phyloP scores from a whole-genome alignment of 345 rosid genomes.

The Lepidium sativum region DNA sequence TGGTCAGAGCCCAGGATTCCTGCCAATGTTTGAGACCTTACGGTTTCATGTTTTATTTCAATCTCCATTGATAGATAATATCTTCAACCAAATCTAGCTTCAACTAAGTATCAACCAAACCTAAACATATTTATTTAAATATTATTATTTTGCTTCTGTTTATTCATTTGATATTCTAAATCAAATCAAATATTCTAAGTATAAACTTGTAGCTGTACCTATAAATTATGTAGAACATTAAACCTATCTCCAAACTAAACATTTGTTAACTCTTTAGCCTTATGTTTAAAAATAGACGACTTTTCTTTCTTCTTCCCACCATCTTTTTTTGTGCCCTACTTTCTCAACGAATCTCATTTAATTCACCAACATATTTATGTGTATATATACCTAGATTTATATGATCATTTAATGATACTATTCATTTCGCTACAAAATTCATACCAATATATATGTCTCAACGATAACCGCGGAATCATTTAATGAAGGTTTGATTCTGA shows the following conservation, averaged over 20 bases:
- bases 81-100: neutral
- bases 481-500: slow-evolving; percentile 15
- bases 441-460: slow-evolving; percentile 13
- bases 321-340: slow-evolving; percentile 20
- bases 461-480: slow-evolving; percentile 25
- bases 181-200: neutral
- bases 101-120: neutral
- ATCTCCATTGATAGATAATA: neutral
- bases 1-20: too few species aligned
- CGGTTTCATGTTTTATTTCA: too few species aligned
- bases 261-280: neutral
- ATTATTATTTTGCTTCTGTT: neutral
- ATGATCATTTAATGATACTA: slow-evolving; percentile 36
- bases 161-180: neutral
- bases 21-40: too few species aligned
- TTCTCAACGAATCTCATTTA: slow-evolving; percentile 80
- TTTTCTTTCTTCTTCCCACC: slow-evolving; percentile 6
- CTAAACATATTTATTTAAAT: neutral
- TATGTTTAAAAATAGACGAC: slow-evolving; percentile 1
- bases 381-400: slow-evolving; percentile 6
- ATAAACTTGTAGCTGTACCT: slow-evolving; percentile 16
- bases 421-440: slow-evolving; percentile 45
- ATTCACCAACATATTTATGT: slow-evolving; percentile 18
- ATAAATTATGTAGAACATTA: neutral
- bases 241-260: slow-evolving; percentile 16